A percentile compares a stretch with the other conserved stretches of the same genome.
Evolutionary conservation across 1,284 basidiomycete species (phyloP).

Genomic region (Boletus semigastroideus): DNA sequence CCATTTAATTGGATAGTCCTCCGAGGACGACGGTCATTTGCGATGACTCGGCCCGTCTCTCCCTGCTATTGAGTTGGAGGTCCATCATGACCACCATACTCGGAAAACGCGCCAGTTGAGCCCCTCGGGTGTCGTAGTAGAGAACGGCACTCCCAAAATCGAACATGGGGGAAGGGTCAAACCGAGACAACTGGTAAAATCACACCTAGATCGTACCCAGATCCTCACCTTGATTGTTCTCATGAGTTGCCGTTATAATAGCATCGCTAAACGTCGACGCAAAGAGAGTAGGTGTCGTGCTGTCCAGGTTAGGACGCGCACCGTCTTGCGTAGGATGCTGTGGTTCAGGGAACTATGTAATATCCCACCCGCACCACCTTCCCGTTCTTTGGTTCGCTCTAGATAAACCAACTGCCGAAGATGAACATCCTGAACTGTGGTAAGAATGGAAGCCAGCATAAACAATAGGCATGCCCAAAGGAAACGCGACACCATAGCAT

Average conservation of each 20-base stretch:
- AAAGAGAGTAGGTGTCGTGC: neutral
- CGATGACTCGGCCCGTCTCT: neutral
- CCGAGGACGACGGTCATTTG: slow-evolving; percentile 18
- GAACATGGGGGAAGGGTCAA: slow-evolving; percentile 3
- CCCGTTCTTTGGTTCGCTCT: slow-evolving; percentile 5
- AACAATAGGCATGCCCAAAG: slow-evolving; percentile 3
- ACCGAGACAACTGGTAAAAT: slow-evolving; percentile 12
- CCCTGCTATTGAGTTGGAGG: slow-evolving; percentile 5
- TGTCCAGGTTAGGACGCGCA: neutral
- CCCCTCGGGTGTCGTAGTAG: slow-evolving; percentile 1
- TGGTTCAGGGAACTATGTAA: neutral
- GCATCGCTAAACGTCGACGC: neutral
- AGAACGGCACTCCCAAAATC: slow-evolving; percentile 1
- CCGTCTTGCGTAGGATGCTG: neutral
- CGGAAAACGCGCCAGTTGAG: slow-evolving; percentile 4
- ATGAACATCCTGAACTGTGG: neutral
- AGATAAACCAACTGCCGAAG: slow-evolving; percentile 11
- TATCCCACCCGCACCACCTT: neutral
- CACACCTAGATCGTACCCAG: slow-evolving; percentile 7
- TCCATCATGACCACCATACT: slow-evolving; percentile 6
- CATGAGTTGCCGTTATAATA: neutral
- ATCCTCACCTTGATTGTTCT: neutral
- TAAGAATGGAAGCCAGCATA: slow-evolving; percentile 14
- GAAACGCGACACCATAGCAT: slow-evolving; percentile 1
- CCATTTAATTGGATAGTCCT: slow-evolving; percentile 1